Conservation (phyloP, 2,329 filamentous ascomycete species). For the Lomentospora prolificans region DNA sequence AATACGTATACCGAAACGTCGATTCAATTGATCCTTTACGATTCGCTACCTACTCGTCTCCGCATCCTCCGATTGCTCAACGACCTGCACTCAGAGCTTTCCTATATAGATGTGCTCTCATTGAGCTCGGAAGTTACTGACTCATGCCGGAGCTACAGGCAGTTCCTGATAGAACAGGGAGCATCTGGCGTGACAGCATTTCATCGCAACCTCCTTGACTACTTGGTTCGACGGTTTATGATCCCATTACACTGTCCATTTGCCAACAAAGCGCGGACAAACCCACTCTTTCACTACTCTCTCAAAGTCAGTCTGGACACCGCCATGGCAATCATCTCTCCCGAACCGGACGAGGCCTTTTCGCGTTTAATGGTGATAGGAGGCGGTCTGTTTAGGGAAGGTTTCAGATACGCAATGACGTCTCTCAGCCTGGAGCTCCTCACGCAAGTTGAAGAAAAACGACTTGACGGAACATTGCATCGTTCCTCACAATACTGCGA, state of each 20-base stretch:
- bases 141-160: slow-evolving; percentile 15
- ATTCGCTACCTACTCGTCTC: slow-evolving; percentile 25
- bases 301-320: slow-evolving; percentile 36
- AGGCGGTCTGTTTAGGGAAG: slow-evolving; percentile 32
- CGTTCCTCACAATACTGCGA: slow-evolving; percentile 18
- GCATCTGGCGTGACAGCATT: slow-evolving; percentile 21
- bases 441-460: slow-evolving; percentile 18
- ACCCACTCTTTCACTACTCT: slow-evolving; percentile 40
- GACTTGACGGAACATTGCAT: slow-evolving; percentile 19
- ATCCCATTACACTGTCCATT: slow-evolving; percentile 44
- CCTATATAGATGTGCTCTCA: slow-evolving; percentile 24
- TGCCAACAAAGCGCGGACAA: slow-evolving; percentile 26
- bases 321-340: slow-evolving; percentile 25
- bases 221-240: slow-evolving; percentile 42
- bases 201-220: slow-evolving; percentile 39
- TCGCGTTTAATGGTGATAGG: slow-evolving; percentile 24
- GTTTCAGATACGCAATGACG: slow-evolving; percentile 22
- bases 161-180: slow-evolving; percentile 14
- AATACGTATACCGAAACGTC: slow-evolving; percentile 23
- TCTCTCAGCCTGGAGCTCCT: slow-evolving; percentile 28
- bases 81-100: slow-evolving; percentile 20
- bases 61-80: slow-evolving; percentile 24
- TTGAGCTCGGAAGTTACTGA: slow-evolving; percentile 23
- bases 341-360: slow-evolving; percentile 26
- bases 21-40: slow-evolving; percentile 24